Conservation (phyloP, 108 stramenopile genomes). For the Fragilaria radians region DNA sequence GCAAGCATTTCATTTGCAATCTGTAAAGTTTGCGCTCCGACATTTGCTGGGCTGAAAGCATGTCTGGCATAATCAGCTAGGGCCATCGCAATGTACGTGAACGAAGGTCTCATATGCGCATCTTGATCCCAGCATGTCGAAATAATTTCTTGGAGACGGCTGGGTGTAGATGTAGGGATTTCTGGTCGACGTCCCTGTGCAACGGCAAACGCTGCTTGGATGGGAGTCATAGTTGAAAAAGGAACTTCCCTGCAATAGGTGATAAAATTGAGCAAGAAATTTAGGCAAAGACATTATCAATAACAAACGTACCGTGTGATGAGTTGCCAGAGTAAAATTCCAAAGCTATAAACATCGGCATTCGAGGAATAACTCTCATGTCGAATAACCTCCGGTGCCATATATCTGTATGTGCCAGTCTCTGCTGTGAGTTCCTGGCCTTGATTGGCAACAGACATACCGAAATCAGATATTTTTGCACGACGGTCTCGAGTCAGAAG, state of each 20-base stretch:
- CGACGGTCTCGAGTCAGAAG: slow-evolving; percentile 35
- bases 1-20: slow-evolving; percentile 34
- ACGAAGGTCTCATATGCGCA: slow-evolving; percentile 16
- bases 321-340: slow-evolving; percentile 55
- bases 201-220: slow-evolving; percentile 37
- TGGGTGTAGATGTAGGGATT: slow-evolving; percentile 20
- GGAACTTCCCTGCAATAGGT: slow-evolving; percentile 17
- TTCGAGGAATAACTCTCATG: slow-evolving; percentile 49
- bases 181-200: slow-evolving; percentile 33
- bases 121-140: slow-evolving; percentile 33
- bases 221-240: slow-evolving; percentile 35
- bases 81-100: slow-evolving; percentile 30
- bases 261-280: not conserved
- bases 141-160: slow-evolving; percentile 23
- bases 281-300: not conserved
- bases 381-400: slow-evolving; percentile 60
- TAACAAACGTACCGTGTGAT: slow-evolving; percentile 19
- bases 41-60: slow-evolving; percentile 31
- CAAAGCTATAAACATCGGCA: slow-evolving; percentile 56
- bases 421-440: slow-evolving; percentile 61
- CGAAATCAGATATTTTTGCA: slow-evolving; percentile 59
- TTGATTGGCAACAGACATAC: slow-evolving; percentile 26
- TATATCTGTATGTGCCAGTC: slow-evolving; percentile 61
- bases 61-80: slow-evolving; percentile 26
- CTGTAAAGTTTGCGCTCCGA: slow-evolving; percentile 29